A percentile compares a stretch with the other conserved stretches of the same genome.
phyloP scores from a whole-genome alignment of 306 rosid species.

The Purshia tridentata region DNA sequence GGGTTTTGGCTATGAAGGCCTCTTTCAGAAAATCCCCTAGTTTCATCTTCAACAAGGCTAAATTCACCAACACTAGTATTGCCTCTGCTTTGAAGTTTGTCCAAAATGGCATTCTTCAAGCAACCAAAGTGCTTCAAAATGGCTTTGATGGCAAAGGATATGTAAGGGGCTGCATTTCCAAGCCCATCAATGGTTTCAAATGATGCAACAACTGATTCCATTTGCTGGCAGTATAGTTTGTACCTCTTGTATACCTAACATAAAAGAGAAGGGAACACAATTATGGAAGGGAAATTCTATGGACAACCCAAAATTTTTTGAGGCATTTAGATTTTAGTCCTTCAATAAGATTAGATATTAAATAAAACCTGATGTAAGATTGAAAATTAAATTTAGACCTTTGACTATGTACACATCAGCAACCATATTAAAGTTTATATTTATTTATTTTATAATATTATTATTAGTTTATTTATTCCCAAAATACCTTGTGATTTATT shows the following conservation, averaged over 20 bases:
- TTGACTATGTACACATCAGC: too few relatives aligned
- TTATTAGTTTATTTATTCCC: too few relatives aligned
- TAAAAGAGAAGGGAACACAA: not conserved
- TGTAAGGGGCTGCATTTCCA: slow-evolving; percentile 29
- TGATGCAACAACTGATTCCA: slow-evolving; percentile 26
- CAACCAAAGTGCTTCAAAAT: slow-evolving; percentile 32
- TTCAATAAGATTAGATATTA: too few relatives aligned
- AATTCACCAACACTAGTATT: not conserved
- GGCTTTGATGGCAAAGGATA: slow-evolving; percentile 27
- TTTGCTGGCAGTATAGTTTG: slow-evolving; percentile 30
- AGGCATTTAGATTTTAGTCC: too few relatives aligned
- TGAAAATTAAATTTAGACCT: too few relatives aligned
- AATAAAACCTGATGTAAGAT: too few relatives aligned
- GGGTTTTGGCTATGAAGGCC: slow-evolving; percentile 1
- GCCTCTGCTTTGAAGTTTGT: slow-evolving; percentile 17
- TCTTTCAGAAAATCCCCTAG: not conserved
- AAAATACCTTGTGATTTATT: too few relatives aligned
- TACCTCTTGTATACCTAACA: slow-evolving; percentile 29
- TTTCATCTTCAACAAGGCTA: not conserved
- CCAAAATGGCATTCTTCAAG: slow-evolving; percentile 32
- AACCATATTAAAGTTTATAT: too few relatives aligned
- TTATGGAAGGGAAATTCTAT: not conserved
- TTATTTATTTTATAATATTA: too few relatives aligned
- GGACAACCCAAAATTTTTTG: too few relatives aligned
- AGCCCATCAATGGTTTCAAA: slow-evolving; percentile 31